Evolutionary conservation across 148 eudicot species (phyloP).

Genomic region (Linanthus parryae): DNA sequence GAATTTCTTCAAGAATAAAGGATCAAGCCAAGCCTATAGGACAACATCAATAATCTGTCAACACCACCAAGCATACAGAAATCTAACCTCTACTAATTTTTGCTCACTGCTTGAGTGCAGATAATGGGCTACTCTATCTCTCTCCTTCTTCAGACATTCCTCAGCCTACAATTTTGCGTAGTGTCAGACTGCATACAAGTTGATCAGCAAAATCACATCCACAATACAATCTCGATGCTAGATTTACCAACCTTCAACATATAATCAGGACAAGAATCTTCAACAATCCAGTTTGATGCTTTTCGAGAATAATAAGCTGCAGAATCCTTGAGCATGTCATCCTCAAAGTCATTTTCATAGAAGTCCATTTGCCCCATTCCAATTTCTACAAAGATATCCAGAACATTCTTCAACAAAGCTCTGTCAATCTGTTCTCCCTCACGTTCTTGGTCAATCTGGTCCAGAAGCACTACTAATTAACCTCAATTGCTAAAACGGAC

Average conservation of each 20-base stretch:
- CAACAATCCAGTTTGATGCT: slow-evolving; percentile 64
- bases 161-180: slow-evolving; percentile 33
- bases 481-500: neutral
- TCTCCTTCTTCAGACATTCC: slow-evolving; percentile 59
- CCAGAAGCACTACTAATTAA: slow-evolving; percentile 5
- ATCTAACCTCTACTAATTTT: slow-evolving; percentile 59
- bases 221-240: neutral
- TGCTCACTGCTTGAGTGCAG: slow-evolving; percentile 57
- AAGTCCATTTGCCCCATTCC: slow-evolving; percentile 41
- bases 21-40: too few relatives aligned
- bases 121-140: slow-evolving; percentile 61
- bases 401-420: slow-evolving; percentile 54
- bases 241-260: slow-evolving; percentile 48
- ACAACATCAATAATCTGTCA: too few relatives aligned
- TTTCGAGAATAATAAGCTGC: slow-evolving; percentile 66
- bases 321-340: slow-evolving; percentile 38
- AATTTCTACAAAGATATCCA: slow-evolving; percentile 53
- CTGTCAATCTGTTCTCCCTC: slow-evolving; percentile 69
- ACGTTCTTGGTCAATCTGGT: slow-evolving; percentile 62
- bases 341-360: slow-evolving; percentile 62
- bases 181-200: neutral
- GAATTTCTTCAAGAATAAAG: too few relatives aligned
- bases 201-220: neutral
- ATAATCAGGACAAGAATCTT: slow-evolving; percentile 73
- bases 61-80: slow-evolving; percentile 1